phyloP scores from a whole-genome alignment of 768 basidiomycete genomes.

The Mycena galopus region DNA sequence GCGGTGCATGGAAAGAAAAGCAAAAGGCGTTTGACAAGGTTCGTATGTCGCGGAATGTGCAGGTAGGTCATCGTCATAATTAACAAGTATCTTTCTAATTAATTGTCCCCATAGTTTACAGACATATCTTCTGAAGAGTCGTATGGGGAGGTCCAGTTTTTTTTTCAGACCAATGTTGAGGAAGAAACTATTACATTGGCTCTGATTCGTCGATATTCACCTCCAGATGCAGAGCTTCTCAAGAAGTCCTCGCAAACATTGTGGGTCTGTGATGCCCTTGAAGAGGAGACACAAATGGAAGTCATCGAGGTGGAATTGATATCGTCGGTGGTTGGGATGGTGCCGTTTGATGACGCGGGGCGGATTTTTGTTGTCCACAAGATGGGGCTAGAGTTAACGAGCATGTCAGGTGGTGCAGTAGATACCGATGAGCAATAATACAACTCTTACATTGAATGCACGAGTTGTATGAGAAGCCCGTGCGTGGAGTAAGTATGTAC shows the following conservation, averaged over 20 bases:
- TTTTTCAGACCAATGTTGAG: conserved; percentile 32
- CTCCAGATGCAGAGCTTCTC: conserved; percentile 21
- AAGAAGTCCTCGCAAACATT: conserved; percentile 23
- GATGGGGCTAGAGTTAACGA: conserved; percentile 16
- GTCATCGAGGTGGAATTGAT: conserved; percentile 34
- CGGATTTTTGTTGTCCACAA: conserved; percentile 19
- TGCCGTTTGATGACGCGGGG: conserved; percentile 14
- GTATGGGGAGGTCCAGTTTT: conserved; percentile 36
- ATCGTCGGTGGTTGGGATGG: conserved; percentile 34
- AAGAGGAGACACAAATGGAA: neutral
- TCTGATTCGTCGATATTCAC: conserved; percentile 15
- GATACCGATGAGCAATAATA: no score
- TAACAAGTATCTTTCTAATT: neutral
- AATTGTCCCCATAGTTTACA: neutral
- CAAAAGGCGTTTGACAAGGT: conserved; percentile 17
- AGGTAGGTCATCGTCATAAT: neutral
- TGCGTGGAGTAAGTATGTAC: no score
- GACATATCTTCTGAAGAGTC: neutral
- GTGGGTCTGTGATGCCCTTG: neutral
- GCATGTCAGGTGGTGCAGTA: conserved; percentile 15
- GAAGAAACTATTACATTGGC: conserved; percentile 24
- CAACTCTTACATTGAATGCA: no score
- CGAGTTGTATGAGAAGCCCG: no score
- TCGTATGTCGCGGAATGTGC: conserved; percentile 25
- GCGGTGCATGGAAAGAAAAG: conserved; percentile 36